A percentile compares a stretch with the other conserved stretches of the same genome.
Conservation (phyloP, 2,329 filamentous ascomycete species). For the Epichloe glyceriae region DNA sequence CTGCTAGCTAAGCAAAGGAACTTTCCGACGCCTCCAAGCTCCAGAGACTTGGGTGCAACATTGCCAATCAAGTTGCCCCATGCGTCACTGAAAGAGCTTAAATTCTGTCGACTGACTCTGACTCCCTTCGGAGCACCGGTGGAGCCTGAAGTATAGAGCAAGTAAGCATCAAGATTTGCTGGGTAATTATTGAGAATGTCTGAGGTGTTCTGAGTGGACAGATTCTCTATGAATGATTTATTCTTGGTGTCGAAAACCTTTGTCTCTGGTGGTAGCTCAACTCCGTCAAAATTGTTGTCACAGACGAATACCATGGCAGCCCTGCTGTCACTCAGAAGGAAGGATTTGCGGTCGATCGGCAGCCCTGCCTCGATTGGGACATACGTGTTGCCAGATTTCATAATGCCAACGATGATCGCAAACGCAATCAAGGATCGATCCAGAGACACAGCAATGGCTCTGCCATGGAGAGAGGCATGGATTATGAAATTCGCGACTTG, state of each 20-base stretch:
- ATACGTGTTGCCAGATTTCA: neutral
- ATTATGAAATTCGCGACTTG: neutral
- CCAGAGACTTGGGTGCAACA: neutral
- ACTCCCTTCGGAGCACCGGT: conserved; percentile 56
- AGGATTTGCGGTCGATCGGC: neutral
- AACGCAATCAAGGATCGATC: neutral
- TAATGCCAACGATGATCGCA: neutral
- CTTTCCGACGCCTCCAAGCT: conserved; percentile 13
- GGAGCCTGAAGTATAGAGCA: conserved; percentile 52
- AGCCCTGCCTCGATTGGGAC: neutral
- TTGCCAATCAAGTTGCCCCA: neutral
- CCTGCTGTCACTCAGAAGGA: neutral
- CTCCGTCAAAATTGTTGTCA: neutral
- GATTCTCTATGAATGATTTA: neutral
- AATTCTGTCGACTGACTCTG: conserved; percentile 46
- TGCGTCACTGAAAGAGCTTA: conserved; percentile 8
- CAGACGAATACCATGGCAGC: neutral
- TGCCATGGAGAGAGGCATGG: neutral
- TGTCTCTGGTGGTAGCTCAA: neutral
- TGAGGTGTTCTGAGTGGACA: neutral
- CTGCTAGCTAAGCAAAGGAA: conserved; percentile 14
- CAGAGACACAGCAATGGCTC: neutral
- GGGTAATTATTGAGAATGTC: neutral
- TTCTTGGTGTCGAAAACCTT: neutral
- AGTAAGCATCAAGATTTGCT: conserved; percentile 26